Evolutionary conservation across 257 asterid species (phyloP).

Genomic region (Ophiorrhiza pumila): DNA sequence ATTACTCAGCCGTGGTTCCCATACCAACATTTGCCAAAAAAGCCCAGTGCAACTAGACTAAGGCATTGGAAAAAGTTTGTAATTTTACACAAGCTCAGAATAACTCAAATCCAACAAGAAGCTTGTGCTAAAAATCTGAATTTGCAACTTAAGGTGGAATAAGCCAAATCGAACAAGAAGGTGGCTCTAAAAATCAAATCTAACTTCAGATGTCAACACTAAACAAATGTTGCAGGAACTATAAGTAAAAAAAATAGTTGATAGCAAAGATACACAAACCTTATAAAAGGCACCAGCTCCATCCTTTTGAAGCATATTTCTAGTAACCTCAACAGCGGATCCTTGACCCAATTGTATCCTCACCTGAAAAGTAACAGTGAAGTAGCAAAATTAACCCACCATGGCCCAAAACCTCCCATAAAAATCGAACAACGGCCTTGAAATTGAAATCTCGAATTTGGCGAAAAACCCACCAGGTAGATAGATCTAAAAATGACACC

Average conservation of each 20-base stretch:
- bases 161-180: background rate
- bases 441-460: background rate
- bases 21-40: no score
- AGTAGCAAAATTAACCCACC: conserved; percentile 2
- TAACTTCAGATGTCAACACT: background rate
- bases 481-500: background rate
- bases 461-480: background rate
- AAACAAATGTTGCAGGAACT: background rate
- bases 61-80: no score
- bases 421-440: background rate
- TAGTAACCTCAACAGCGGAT: conserved; percentile 71
- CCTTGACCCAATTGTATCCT: conserved; percentile 98
- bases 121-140: no score
- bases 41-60: no score
- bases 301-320: conserved; percentile 74
- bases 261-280: conserved; percentile 38
- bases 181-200: background rate
- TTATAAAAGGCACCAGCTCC: conserved; percentile 88
- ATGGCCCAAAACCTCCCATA: no score
- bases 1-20: no score
- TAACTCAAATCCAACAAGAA: no score
- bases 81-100: no score
- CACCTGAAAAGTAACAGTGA: conserved; percentile 49
- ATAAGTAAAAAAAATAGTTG: background rate
- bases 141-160: background rate